Evolutionary conservation across 73 alveolate genomes (phyloP).

Genomic region (Blepharisma stoltei): DNA sequence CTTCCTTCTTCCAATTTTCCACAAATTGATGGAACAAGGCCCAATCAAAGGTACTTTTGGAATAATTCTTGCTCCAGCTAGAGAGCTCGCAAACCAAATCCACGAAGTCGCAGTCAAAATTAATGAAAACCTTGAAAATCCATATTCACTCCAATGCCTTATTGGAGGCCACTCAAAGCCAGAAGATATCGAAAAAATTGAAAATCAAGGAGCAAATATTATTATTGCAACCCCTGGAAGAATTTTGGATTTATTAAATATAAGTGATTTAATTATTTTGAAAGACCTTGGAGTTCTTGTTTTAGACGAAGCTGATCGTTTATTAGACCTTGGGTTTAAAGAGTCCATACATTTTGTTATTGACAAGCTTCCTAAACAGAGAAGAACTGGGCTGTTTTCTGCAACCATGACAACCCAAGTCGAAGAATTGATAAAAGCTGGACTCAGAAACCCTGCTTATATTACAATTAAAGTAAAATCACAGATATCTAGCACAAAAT

Average conservation of each 20-base stretch:
- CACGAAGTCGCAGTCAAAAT: slow-evolving; percentile 69
- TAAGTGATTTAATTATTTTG: slow-evolving; percentile 59
- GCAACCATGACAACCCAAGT: slow-evolving; percentile 99
- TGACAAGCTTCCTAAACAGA: slow-evolving; percentile 91
- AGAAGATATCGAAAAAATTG: slow-evolving; percentile 73
- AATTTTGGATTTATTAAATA: slow-evolving; percentile 84
- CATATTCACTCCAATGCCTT: slow-evolving; percentile 35
- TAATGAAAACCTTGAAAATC: slow-evolving; percentile 26
- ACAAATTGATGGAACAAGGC: slow-evolving; percentile 19
- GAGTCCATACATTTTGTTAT: slow-evolving; percentile 69
- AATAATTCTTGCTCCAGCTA: slow-evolving; percentile 92
- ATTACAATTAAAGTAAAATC: slow-evolving; percentile 74
- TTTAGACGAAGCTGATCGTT: slow-evolving; percentile 98
- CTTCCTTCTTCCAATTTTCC: slow-evolving; percentile 26
- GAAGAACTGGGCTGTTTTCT: slow-evolving; percentile 99
- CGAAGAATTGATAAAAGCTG: slow-evolving; percentile 85
- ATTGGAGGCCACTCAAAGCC: slow-evolving; percentile 88
- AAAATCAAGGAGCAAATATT: slow-evolving; percentile 83
- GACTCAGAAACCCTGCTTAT: slow-evolving; percentile 98
- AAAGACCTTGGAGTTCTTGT: slow-evolving; percentile 71
- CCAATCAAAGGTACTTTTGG: slow-evolving; percentile 45
- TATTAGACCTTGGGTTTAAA: slow-evolving; percentile 54
- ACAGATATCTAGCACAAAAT: neutral
- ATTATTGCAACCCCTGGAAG: slow-evolving; percentile 97
- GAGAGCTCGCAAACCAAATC: slow-evolving; percentile 97